phyloP scores from a whole-genome alignment of 176 grass and related monocot species.

The Thalia dealbata region DNA sequence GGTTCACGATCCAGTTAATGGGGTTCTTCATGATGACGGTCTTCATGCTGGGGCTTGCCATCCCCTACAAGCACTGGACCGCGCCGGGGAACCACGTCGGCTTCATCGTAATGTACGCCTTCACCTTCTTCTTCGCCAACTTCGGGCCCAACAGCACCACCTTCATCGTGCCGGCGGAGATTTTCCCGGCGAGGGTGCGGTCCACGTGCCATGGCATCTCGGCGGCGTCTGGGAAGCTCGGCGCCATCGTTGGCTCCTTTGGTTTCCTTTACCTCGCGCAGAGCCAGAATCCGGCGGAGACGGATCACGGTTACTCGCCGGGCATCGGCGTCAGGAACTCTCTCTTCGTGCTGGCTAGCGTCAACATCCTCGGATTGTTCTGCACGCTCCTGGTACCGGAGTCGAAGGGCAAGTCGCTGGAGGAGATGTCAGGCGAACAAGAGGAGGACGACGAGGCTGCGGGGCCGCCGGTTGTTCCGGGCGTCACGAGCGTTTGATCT shows the following conservation, averaged over 20 bases:
- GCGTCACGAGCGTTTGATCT: too few relatives aligned
- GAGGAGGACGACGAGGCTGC: too few relatives aligned
- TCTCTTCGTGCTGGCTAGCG: constrained; percentile 39
- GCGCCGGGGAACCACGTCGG: constrained; percentile 29
- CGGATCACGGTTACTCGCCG: constrained; percentile 49
- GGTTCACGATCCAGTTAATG: constrained; percentile 1
- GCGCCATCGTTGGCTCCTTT: constrained; percentile 54
- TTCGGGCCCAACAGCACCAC: constrained; percentile 65
- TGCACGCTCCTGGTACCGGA: too few relatives aligned
- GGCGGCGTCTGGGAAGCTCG: constrained; percentile 49
- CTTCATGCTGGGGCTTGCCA: not conserved
- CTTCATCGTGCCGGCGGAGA: constrained; percentile 77
- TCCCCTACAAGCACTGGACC: constrained; percentile 22
- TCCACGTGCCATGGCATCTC: constrained; percentile 80
- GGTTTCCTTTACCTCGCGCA: constrained; percentile 71
- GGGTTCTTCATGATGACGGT: constrained; percentile 22
- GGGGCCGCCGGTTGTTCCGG: too few relatives aligned
- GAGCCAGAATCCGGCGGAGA: constrained; percentile 39
- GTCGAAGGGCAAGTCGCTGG: too few relatives aligned
- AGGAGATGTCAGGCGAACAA: too few relatives aligned
- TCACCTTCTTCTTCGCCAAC: constrained; percentile 44
- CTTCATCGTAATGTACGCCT: constrained; percentile 63
- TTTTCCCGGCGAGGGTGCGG: constrained; percentile 65
- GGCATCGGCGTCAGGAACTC: constrained; percentile 63
- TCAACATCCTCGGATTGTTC: too few relatives aligned